Evolutionary conservation across 2,329 filamentous ascomycete species (phyloP), one percentile per base, ranked within the genome.

Genomic region (Teratosphaeriaceae sp.): DNA sequence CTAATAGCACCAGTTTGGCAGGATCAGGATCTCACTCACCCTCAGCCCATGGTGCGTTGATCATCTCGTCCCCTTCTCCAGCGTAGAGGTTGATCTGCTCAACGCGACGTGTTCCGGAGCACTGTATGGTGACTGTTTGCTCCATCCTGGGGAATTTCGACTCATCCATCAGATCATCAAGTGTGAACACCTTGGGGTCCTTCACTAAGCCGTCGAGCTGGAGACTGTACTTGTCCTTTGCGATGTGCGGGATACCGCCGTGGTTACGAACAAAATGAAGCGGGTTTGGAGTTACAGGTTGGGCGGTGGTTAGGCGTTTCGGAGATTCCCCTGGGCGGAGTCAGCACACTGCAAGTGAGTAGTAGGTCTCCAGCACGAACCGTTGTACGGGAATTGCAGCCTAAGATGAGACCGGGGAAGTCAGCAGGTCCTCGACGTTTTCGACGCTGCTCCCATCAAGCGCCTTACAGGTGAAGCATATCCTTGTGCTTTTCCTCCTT

Each of bases 251-350:
- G 15, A 87, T 78, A 0, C 82, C 82, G 8, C 83, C 82, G 48
- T 87, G 83, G 46, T 87, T 87, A 6, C 83, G 71, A 0, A 87
- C 78, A 50, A 84, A 87, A 50, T 80, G 76, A n/a, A 75, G 65
- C 3, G 66, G 51, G 47, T 84, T 87, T 0, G 72, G 66, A 0
- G 83, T 87, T 29, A 85, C 71, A 18, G 74, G 69, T 13, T 70
- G 70, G 0, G 73, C 71, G 1, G 80, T 71, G 0, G 84, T 66
- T 13, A 43, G 33, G 11, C 41, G 30, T 22, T 42, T 42, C 9
- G 41, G 41, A 7, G 33, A 9, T 18, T 34, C 31, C 5, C 31
- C 38, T 31, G 5, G 6, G 13, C 13, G 19, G n/a, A 11, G 5
- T 38, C 9, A 38, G 18, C n/a, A 18, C 31, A 20, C 13, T 8